Evolutionary conservation across 2,329 filamentous ascomycete species (phyloP).

Genomic region (Lasiodiplodia hormozganensis): DNA sequence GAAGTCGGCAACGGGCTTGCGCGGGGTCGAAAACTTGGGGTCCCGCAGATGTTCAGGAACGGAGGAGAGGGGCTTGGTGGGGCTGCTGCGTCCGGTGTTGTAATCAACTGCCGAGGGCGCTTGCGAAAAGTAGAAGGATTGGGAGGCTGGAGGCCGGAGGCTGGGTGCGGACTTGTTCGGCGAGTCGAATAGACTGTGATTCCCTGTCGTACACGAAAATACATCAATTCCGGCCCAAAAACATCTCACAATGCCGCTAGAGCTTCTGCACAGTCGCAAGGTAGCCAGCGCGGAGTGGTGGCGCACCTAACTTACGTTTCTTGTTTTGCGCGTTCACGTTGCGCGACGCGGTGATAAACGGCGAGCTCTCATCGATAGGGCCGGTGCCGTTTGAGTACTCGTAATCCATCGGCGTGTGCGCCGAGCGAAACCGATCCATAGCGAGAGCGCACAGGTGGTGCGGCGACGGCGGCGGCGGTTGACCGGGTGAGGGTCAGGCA

Average conservation of each 20-base stretch:
- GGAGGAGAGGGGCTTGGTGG: constrained; percentile 35
- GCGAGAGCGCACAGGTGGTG: constrained; percentile 14
- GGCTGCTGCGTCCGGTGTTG: constrained; percentile 30
- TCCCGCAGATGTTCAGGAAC: constrained; percentile 36
- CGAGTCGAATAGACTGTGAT: constrained; percentile 28
- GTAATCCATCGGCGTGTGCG: constrained; percentile 59
- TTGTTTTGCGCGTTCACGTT: constrained; percentile 38
- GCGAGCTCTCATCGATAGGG: constrained; percentile 55
- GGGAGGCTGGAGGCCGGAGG: constrained; percentile 58
- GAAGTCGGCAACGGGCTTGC: constrained; percentile 47
- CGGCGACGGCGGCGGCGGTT: constrained; percentile 14
- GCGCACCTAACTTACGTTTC: constrained; percentile 48
- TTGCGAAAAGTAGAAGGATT: constrained; percentile 57
- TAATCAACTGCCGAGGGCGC: constrained; percentile 30
- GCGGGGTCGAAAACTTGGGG: constrained; percentile 46
- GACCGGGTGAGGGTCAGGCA: constrained; percentile 26
- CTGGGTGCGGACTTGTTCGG: constrained; percentile 34
- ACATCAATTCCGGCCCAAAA: not conserved
- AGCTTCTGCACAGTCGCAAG: constrained; percentile 38
- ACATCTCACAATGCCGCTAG: constrained; percentile 23
- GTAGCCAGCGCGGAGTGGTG: constrained; percentile 51
- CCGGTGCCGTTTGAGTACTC: constrained; percentile 57
- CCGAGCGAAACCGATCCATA: constrained; percentile 26
- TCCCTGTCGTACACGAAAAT: constrained; percentile 38
- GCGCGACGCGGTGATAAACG: constrained; percentile 50